Evolutionary conservation across 805 yeast species (phyloP).

Genomic region (Candida morakotiae): DNA sequence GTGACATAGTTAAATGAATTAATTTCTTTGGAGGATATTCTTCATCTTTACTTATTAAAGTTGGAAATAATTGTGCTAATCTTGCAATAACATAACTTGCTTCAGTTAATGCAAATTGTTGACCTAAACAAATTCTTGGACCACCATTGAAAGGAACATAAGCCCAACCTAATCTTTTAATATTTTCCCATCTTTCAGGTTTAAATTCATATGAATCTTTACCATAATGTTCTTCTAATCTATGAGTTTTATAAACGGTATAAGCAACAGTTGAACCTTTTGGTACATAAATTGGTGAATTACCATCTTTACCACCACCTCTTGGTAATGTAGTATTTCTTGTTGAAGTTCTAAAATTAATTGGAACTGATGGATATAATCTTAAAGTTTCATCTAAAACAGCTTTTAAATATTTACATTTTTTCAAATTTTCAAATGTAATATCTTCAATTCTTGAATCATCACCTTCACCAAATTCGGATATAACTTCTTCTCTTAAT

Average conservation of each 20-base stretch:
- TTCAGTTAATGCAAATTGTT: conserved; percentile 53
- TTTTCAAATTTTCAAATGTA: conserved; percentile 31
- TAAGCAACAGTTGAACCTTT: conserved; percentile 43
- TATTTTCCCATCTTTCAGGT: conserved; percentile 47
- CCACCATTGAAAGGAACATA: conserved; percentile 54
- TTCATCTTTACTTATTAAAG: conserved; percentile 14
- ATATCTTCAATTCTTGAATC: conserved; percentile 19
- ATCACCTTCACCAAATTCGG: conserved; percentile 23
- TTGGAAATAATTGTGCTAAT: conserved; percentile 24
- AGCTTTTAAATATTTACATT: conserved; percentile 28
- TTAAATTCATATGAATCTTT: conserved; percentile 39
- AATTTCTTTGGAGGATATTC: conserved; percentile 29
- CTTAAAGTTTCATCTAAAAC: conserved; percentile 30
- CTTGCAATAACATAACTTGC: conserved; percentile 42
- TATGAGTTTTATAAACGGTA: conserved; percentile 40
- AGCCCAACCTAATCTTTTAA: conserved; percentile 40
- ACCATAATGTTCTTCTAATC: conserved; percentile 38
- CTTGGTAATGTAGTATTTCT: conserved; percentile 30
- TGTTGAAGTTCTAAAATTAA: conserved; percentile 28
- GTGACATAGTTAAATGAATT: conserved; percentile 26
- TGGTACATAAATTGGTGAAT: conserved; percentile 34
- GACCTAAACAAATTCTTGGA: conserved; percentile 53
- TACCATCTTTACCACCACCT: conserved; percentile 37
- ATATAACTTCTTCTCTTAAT: conserved; percentile 23
- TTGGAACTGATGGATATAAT: conserved; percentile 33